Evolutionary conservation across 371 early-diverging fungal genomes (phyloP), one percentile per base, ranked within the genome.

Genomic region (Coemansia sp.): DNA sequence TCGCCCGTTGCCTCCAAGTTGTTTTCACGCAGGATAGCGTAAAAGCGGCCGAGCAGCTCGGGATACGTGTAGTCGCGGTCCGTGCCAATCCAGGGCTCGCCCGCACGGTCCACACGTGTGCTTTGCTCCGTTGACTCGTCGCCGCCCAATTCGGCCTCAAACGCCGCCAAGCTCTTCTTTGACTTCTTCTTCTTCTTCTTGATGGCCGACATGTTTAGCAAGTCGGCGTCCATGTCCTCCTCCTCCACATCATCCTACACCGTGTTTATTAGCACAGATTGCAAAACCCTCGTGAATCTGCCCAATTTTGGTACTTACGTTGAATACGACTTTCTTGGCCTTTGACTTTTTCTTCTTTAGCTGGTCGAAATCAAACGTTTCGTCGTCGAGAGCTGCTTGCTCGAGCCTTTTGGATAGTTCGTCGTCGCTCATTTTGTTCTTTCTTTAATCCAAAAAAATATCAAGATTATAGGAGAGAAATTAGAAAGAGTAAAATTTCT

Each of bases 1-100:
- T 93, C 94, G 66, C 95, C 96, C 37, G 86, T 90, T 37, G 94
- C 83, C 63, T 97, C 97, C 40, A 96, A 95, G 85, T 98, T 97
- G 82, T 95, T 94, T 79, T 94, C 89, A 61, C 90, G 89, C 66
- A 97, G 85, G 59, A 93, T 91, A 71, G 88, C 87, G 84, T 93
- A 97, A 40, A 98, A 92, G 67, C 99, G 90, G 29, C 86, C 84
- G 53, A 98, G 84, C n/a, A 99, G 89, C 88, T 96, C 97, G 21
- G 86, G 81, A 78, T 95, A 98, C 22, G 92, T 88, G 82, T 98
- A 98, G 82, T 98, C 98, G 52, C 98, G 88, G 80, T 91, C 91
- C 60, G 91, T 85, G 64, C 88, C 92, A 18, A 89, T 74, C 97
- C 96, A 95, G 40, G 90, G 76, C 66, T 95, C 96, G 66, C 86